Conservation (phyloP, 2,329 filamentous ascomycete genomes). For the Penicillium sp. region DNA sequence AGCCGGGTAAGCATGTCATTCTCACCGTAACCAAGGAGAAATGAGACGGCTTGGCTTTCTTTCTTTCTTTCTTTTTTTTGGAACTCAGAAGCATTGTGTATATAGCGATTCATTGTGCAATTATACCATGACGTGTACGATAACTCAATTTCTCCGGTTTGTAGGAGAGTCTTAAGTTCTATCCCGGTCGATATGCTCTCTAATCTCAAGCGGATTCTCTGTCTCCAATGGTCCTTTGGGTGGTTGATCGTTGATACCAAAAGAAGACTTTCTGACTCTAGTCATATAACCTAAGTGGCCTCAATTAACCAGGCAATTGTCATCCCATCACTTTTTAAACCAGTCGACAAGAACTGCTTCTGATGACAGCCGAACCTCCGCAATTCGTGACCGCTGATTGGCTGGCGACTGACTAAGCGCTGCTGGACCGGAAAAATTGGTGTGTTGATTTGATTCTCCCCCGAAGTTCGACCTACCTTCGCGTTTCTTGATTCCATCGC, state of each 20-base stretch:
- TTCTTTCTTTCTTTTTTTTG: not conserved
- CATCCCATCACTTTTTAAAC: too few species aligned
- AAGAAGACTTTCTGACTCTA: too few species aligned
- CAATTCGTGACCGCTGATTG: conserved; percentile 38
- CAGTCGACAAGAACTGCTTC: too few species aligned
- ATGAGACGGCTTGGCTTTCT: too few species aligned
- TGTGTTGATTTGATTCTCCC: conserved; percentile 33
- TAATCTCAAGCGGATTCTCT: too few species aligned
- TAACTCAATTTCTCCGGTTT: too few species aligned
- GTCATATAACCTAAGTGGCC: too few species aligned
- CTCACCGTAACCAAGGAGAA: conserved; percentile 42
- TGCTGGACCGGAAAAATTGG: conserved; percentile 40
- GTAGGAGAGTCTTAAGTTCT: too few species aligned
- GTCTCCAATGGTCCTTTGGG: too few species aligned
- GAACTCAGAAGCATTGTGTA: not conserved
- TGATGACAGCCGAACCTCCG: conserved; percentile 26
- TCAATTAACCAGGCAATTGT: too few species aligned
- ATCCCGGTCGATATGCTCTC: too few species aligned
- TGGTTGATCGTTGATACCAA: too few species aligned
- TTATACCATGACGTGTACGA: not conserved
- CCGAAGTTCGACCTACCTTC: conserved; percentile 33
- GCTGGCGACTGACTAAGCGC: conserved; percentile 44
- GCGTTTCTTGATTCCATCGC: conserved; percentile 30
- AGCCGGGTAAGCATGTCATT: conserved; percentile 42
- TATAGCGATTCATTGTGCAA: not conserved